Percentiles rank a stretch among this genome's conserved stretches.
These are phyloP conservation scores for Aureobasidium uvarum DNA, from an alignment of 2,329 filamentous ascomycete species.

Conservation along the genomic window DNA sequence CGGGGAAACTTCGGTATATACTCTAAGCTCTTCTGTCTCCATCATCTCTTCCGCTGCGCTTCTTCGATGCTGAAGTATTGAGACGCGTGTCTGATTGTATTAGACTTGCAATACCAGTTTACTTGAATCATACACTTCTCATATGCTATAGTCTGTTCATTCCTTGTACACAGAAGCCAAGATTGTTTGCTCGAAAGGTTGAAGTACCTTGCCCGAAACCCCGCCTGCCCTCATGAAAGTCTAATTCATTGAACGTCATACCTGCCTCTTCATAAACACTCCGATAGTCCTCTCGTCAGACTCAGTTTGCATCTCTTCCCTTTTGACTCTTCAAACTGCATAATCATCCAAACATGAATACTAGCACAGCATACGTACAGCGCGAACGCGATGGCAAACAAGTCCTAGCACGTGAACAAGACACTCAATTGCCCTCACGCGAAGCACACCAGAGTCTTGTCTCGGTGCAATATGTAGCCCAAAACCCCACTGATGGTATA, in stretches of 20 bases:
- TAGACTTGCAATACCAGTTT: no score
- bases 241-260: background rate
- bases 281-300: background rate
- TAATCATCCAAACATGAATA: background rate
- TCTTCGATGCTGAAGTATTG: no score
- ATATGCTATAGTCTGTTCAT: no score
- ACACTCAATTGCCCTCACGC: background rate
- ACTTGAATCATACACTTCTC: no score
- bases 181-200: no score
- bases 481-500: constrained; percentile 57
- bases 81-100: background rate
- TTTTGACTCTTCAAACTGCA: background rate
- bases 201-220: background rate
- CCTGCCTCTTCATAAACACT: background rate
- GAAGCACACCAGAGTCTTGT: constrained; percentile 40
- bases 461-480: constrained; percentile 52
- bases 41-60: no score
- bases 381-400: constrained; percentile 7
- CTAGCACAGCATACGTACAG: background rate
- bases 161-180: no score
- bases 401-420: background rate
- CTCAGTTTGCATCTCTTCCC: background rate
- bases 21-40: no score
- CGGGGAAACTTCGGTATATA: background rate
- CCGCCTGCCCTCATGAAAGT: background rate